Evolutionary conservation across 2,329 filamentous ascomycete genomes (phyloP).

Genomic region (Pestalotiopsis fici): DNA sequence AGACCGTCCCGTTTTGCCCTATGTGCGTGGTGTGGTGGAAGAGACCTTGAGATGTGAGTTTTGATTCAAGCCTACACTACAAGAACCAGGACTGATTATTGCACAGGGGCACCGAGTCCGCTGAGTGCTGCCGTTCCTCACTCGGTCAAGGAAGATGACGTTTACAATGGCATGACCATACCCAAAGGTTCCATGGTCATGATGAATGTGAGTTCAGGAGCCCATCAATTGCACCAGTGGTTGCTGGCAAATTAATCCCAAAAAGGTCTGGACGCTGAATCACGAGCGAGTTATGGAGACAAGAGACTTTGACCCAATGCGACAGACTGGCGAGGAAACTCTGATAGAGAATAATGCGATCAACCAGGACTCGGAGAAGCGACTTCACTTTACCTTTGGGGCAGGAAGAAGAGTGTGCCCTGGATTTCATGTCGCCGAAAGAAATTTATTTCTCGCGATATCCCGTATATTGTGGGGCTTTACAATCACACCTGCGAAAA

Average conservation of each 20-base stretch:
- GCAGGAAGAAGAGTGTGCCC: conserved; percentile 57
- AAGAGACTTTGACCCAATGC: neutral
- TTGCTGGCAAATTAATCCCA: neutral
- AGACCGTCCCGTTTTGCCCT: neutral
- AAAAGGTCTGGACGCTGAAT: neutral
- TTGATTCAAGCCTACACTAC: neutral
- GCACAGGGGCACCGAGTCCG: neutral
- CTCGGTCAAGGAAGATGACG: neutral
- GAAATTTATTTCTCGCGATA: conserved; percentile 46
- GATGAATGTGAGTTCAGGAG: neutral
- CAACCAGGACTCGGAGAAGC: conserved; percentile 38
- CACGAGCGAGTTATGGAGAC: neutral
- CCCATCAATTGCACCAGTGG: neutral
- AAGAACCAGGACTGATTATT: neutral
- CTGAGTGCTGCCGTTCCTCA: neutral
- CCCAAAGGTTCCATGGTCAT: neutral
- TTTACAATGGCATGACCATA: neutral
- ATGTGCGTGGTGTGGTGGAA: neutral
- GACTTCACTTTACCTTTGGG: conserved; percentile 58
- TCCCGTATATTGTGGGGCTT: conserved; percentile 48
- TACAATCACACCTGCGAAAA: conserved; percentile 26
- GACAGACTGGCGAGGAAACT: neutral
- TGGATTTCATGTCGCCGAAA: conserved; percentile 55
- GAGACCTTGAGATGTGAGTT: neutral
- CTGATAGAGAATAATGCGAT: conserved; percentile 13